Evolutionary conservation across 2,329 filamentous ascomycete genomes (phyloP).

Genomic region (Alternaria sp.): DNA sequence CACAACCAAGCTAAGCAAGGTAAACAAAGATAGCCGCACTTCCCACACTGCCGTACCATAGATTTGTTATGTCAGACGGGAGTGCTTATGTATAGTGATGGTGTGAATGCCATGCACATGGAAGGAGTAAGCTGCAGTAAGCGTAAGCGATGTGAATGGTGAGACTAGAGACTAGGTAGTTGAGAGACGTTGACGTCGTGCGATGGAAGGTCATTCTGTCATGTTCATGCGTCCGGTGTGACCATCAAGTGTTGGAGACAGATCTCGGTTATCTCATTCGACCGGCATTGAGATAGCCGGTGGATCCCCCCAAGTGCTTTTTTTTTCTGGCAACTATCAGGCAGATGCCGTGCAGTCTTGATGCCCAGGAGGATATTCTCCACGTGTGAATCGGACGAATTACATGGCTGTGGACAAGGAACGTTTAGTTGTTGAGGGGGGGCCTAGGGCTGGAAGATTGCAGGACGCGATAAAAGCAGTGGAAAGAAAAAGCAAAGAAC

Average conservation of each 20-base stretch:
- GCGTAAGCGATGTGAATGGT: constrained; percentile 22
- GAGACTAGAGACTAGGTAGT: constrained; percentile 24
- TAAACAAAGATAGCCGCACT: constrained; percentile 8
- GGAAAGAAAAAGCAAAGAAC: constrained; percentile 24
- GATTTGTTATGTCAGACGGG: constrained; percentile 28
- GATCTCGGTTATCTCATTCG: constrained; percentile 7
- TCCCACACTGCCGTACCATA: constrained; percentile 8
- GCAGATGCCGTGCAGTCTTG: constrained; percentile 2
- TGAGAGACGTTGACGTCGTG: constrained; percentile 14
- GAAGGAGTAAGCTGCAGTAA: constrained; percentile 39
- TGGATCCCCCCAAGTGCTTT: background rate
- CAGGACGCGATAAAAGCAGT: constrained; percentile 7
- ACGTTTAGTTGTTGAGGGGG: constrained; percentile 7
- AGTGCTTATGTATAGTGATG: constrained; percentile 10
- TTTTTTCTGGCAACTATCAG: background rate
- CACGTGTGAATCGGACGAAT: constrained; percentile 9
- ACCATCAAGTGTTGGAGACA: background rate
- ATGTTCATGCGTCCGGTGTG: background rate
- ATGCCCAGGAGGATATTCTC: background rate
- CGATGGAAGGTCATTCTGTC: constrained; percentile 1
- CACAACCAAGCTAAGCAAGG: constrained; percentile 22
- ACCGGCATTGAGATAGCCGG: constrained; percentile 7
- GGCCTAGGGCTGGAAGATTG: constrained; percentile 11
- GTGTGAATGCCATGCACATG: constrained; percentile 24
- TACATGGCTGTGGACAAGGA: background rate